Percentiles rank a stretch among this genome's conserved stretches.
Evolutionary conservation across 371 early-diverging fungal genomes (phyloP).

Genomic region (Mucor ambiguus): DNA sequence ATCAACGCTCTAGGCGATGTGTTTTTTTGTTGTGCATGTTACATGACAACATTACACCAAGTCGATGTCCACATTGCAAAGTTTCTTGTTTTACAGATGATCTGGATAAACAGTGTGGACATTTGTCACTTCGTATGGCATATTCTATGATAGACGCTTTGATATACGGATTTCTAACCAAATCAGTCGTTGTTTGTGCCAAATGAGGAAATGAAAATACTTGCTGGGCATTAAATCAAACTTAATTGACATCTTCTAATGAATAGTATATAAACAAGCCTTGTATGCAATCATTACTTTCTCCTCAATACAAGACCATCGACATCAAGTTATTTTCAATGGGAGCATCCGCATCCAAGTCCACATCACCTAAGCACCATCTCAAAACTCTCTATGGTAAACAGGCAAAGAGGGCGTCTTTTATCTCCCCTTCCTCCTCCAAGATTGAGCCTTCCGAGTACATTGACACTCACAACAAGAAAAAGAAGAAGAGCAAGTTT

Average conservation of each 20-base stretch:
- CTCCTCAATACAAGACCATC: background rate
- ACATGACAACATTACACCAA: background rate
- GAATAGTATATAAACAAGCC: background rate
- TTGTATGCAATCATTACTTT: background rate
- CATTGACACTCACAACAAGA: background rate
- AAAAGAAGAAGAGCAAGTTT: background rate
- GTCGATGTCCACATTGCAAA: background rate
- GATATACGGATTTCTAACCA: background rate
- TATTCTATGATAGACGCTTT: background rate
- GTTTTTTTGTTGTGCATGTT: background rate
- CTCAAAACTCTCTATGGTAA: background rate
- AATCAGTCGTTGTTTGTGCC: background rate
- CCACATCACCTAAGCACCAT: background rate
- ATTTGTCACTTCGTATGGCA: constrained; percentile 1
- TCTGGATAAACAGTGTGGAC: background rate
- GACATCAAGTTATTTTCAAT: background rate
- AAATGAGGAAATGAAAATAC: background rate
- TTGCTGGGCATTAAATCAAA: background rate
- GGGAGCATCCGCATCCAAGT: background rate
- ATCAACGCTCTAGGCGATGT: background rate
- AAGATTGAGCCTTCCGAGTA: background rate
- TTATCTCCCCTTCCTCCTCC: background rate
- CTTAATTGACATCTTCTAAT: background rate
- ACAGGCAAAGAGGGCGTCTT: background rate
- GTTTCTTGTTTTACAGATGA: background rate